Base-by-base conservation (phyloP, 331 rosid species). In the Telfairia occidentalis region DNA sequence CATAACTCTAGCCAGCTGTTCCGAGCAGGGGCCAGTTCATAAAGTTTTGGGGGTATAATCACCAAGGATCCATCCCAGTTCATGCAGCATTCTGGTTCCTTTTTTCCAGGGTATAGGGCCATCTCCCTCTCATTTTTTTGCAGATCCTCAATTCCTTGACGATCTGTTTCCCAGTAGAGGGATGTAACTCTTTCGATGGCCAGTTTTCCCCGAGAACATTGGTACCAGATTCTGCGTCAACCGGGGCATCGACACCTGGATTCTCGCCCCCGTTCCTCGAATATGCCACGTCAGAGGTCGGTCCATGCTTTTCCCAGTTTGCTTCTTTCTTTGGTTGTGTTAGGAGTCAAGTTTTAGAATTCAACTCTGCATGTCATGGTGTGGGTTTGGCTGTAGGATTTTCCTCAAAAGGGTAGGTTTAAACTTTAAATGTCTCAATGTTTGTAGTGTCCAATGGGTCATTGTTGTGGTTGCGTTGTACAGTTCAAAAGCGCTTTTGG, bases 41-140 rank as follows among this genome's bases (percentile, higher is more conserved):
- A 78, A 83, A 35, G 89, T 95, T 92, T 87, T 86, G 89, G 99
- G 99, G 92, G 86, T 32, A 28, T 24, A 50, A 50, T 73, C 42
- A 49, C 63, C 45, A 81, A 86, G 91, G 92, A 85, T 87, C 35
- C 69, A 54, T 96, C 89, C 76, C 82, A 75, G 91, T 12, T 82
- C 81, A 52, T 78, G 83, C 72, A 35, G 87, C 57, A 38, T 78
- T 84, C 30, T 75, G 79, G 92, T 83, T 84, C 85, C 73, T 81
- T 87, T 65, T 90, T 90, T 83, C 85, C 92, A 72, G 92, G 89
- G 92, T 63, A 73, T 19, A 28, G 84, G 83, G 97, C 78, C 84
- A 76, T 81, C 29, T 71, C 57, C 55, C 42, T 40, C 71, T n/a
- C 78, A 19, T 42, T 52, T 83, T 85, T 88, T 91, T 91, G 77